Conservation (phyloP, 2,329 filamentous ascomycete genomes). For the Neonectria magnoliae region DNA sequence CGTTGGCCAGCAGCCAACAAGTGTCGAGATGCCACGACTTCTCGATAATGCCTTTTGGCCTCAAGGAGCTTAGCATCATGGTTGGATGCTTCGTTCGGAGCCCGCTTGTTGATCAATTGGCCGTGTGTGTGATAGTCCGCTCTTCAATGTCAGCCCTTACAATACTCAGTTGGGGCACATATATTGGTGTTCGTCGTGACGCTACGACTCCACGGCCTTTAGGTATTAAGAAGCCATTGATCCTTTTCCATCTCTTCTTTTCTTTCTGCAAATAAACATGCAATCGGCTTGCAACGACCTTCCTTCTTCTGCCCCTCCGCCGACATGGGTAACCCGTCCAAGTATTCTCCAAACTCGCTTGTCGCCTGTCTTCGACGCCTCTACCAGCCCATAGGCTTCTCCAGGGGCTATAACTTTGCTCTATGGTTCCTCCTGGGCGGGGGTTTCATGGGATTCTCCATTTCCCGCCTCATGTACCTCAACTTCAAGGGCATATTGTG, state of each 20-base stretch:
- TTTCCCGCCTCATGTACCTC: slow-evolving; percentile 39
- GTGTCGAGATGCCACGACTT: slow-evolving; percentile 7
- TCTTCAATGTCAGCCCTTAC: background rate
- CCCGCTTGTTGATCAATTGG: background rate
- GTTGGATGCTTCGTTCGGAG: background rate
- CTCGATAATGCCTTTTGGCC: background rate
- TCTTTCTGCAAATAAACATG: background rate
- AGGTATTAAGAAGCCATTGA: background rate
- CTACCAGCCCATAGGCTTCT: slow-evolving; percentile 63
- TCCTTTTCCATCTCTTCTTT: background rate
- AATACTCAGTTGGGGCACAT: background rate
- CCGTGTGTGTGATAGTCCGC: background rate
- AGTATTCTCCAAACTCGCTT: background rate
- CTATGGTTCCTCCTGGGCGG: slow-evolving; percentile 62
- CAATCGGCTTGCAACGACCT: background rate
- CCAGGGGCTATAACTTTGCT: slow-evolving; percentile 65
- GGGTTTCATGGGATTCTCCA: slow-evolving; percentile 39
- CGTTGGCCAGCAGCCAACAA: background rate
- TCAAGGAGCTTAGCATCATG: background rate
- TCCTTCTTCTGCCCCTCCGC: background rate
- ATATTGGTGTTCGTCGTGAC: slow-evolving; percentile 2
- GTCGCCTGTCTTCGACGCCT: slow-evolving; percentile 32
- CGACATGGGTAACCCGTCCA: slow-evolving; percentile 8
- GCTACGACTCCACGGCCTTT: background rate
- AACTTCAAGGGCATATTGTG: slow-evolving; percentile 49